phyloP scores from a whole-genome alignment of 768 basidiomycete genomes.

The Termitomyces sp. region DNA sequence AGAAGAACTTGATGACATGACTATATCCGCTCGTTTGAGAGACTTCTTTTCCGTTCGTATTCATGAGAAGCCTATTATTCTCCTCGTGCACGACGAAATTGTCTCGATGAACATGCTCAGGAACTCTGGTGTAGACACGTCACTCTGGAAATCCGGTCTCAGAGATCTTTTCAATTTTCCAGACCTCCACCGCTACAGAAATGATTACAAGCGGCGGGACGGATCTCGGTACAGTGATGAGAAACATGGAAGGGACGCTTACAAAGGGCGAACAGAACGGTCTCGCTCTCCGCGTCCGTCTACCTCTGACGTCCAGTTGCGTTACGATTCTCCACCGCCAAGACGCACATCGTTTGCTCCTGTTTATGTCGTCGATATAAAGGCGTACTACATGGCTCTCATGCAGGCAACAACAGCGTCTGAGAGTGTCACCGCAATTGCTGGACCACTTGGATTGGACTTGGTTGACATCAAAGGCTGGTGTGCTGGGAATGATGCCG shows the following conservation, averaged over 20 bases:
- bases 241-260: background rate
- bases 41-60: constrained; percentile 17
- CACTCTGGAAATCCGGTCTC: constrained; percentile 37
- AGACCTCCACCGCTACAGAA: background rate
- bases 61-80: constrained; percentile 29
- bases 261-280: constrained; percentile 8
- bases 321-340: background rate
- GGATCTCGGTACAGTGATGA: background rate
- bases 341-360: constrained; percentile 16
- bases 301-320: background rate
- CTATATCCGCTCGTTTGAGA: constrained; percentile 15
- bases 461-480: constrained; percentile 27
- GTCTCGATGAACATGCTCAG: constrained; percentile 32
- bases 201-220: background rate
- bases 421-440: constrained; percentile 22
- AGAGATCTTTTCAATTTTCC: constrained; percentile 22
- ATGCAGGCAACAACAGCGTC: constrained; percentile 25
- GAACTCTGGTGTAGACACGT: constrained; percentile 35
- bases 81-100: constrained; percentile 42
- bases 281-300: constrained; percentile 17
- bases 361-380: constrained; percentile 36
- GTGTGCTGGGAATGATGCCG: constrained; percentile 50
- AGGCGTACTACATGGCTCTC: constrained; percentile 30
- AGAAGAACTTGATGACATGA: constrained; percentile 11
- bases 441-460: constrained; percentile 21